Evolutionary conservation across 2,329 filamentous ascomycete species (phyloP), one percentile per base, ranked within the genome.

Genomic region (Chrysoporthe puriensis): DNA sequence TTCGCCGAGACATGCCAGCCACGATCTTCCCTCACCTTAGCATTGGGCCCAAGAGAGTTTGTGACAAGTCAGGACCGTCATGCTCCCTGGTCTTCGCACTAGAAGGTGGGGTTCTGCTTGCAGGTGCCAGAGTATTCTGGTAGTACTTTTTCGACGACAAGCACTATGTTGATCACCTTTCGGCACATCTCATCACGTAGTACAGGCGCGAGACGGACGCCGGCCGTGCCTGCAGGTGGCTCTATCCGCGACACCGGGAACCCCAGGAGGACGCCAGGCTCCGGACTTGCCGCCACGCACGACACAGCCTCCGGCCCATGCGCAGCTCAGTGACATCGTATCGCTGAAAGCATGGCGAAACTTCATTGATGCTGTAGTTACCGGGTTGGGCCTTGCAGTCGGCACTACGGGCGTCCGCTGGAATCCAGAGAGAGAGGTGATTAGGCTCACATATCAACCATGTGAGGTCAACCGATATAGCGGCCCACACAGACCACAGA

Each of bases 201-300:
- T 13, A 13, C 13, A 16, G 13, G 21, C 50, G 21, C 50, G 50
- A 52, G 21, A 52, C 50, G 32, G 11, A 52, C 50, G 13, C 4
- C 14, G 21, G 13, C 9, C 11, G 11, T 52, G 50, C 50, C 21
- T 52, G 50, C 26, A 52, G 50, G 14, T 16, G 14, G 50, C 26
- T 54, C 26, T 54, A 57, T 40, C 54, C 54, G 54, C 54, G 54
- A 57, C 54, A 13, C 54, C 34, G 54, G 54, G 44, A 14, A 32
- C 54, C 32, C 36, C 16, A 7, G 54, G 32, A n/a, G 54, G 54
- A 40, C 34, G 34, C 54, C 54, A 36, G 4, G 34, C 34, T n/a
- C 54, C 32, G 16, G 18, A 57, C 54, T 40, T 40, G 32, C 5
- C 54, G 32, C 34, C 16, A 16, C 32, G 6, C 32, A 57, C 11